Conservation (phyloP, 73 alveolate species). For the Paramecium biaurelia region DNA sequence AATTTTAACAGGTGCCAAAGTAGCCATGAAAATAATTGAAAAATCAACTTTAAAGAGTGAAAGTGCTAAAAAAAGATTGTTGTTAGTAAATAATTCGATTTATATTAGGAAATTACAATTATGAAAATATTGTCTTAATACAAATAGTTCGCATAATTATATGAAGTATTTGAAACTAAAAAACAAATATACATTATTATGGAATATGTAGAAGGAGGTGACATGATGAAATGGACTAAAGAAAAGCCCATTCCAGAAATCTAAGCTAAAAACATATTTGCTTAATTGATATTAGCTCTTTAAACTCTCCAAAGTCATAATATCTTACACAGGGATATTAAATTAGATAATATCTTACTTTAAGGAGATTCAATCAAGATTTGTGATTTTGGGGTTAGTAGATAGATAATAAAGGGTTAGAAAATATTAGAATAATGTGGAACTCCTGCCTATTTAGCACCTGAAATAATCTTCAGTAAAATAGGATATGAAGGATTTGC, state of each 20-base stretch:
- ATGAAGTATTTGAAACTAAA: slow-evolving; percentile 93
- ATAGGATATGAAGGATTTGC: slow-evolving; percentile 95
- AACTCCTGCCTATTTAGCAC: slow-evolving; percentile 99
- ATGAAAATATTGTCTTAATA: slow-evolving; percentile 46
- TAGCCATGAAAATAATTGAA: slow-evolving; percentile 96
- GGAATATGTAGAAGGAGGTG: slow-evolving; percentile 96
- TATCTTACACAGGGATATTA: slow-evolving; percentile 96
- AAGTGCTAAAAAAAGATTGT: slow-evolving; percentile 87
- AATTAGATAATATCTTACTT: slow-evolving; percentile 93
- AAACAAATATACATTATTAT: slow-evolving; percentile 86
- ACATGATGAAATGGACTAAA: slow-evolving; percentile 88
- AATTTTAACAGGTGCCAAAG: slow-evolving; percentile 96
- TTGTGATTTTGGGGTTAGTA: slow-evolving; percentile 98
- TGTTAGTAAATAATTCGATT: slow-evolving; percentile 79
- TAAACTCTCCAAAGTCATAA: slow-evolving; percentile 80
- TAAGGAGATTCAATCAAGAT: slow-evolving; percentile 90
- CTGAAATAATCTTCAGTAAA: slow-evolving; percentile 91
- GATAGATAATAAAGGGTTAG: slow-evolving; percentile 77
- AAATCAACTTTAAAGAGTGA: slow-evolving; percentile 92
- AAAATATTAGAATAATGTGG: slow-evolving; percentile 96
- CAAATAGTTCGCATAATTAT: slow-evolving; percentile 77
- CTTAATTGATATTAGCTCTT: slow-evolving; percentile 86
- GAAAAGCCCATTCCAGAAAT: slow-evolving; percentile 89
- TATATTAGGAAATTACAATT: slow-evolving; percentile 71
- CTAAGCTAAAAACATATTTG: slow-evolving; percentile 85